Conservation (phyloP, 1,284 basidiomycete species). For the Exsudoporus floridanus region DNA sequence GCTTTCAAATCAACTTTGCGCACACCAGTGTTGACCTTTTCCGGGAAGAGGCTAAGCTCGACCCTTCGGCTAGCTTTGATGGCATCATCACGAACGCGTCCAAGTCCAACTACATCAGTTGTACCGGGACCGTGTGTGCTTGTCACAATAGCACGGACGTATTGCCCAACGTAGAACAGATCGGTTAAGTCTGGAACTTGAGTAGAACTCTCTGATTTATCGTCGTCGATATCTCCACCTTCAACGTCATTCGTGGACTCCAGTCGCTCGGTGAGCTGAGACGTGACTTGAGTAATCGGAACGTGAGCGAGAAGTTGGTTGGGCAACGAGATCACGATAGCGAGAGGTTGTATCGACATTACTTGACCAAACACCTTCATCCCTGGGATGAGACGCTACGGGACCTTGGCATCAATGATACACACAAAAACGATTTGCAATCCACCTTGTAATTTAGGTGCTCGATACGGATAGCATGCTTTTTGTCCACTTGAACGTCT, state of each 20-base stretch:
- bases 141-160: constrained; percentile 78
- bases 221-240: constrained; percentile 47
- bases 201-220: constrained; percentile 39
- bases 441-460: constrained; percentile 91
- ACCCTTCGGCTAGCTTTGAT: constrained; percentile 73
- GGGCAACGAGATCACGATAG: constrained; percentile 90
- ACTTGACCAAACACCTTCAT: constrained; percentile 89
- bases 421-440: neutral
- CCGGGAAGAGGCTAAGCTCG: constrained; percentile 87
- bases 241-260: constrained; percentile 56
- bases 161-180: constrained; percentile 85
- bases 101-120: constrained; percentile 56
- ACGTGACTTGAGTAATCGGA: constrained; percentile 93
- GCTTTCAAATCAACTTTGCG: constrained; percentile 73
- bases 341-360: constrained; percentile 84
- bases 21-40: constrained; percentile 83
- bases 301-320: constrained; percentile 95
- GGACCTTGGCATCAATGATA: neutral
- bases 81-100: constrained; percentile 62
- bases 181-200: constrained; percentile 67
- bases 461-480: constrained; percentile 71
- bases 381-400: constrained; percentile 77
- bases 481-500: constrained; percentile 30
- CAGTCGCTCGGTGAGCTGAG: constrained; percentile 73
- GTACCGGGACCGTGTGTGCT: constrained; percentile 61